Base-by-base conservation (phyloP, 1,284 basidiomycete genomes). In the Coniophora puteana region DNA sequence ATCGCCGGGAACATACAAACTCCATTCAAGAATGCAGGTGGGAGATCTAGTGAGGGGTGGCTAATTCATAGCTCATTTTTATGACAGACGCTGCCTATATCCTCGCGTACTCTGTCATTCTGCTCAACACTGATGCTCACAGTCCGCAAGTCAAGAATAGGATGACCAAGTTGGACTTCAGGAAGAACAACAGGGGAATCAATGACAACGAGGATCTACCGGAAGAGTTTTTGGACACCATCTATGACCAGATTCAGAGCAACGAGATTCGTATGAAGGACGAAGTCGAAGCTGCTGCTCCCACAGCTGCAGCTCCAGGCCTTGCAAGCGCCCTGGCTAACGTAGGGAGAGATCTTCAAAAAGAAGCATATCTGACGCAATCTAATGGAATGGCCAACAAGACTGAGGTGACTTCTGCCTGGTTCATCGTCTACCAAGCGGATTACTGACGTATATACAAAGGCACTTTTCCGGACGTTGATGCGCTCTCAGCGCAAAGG, bases 221-320 rank as follows among this genome's bases (percentile, higher is more conserved):
- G 0, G 92, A 95, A 53, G 89, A 94, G 18, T 69, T 88, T 34
- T 62, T 97, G 26, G 72, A 68, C 5, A 68, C 66, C 21, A 88
- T 96, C 47, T 98, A 79, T 61, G 91, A 97, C 52, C 90, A 95
- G 35, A 97, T 98, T 51, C 77, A 82, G 39, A 73, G 64, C 32
- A 93, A 96, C 54, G 94, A 98, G 64, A 97, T 98, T 55, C 78
- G 89, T 52, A 96, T 98, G 93, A 96, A 96, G 68, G 94, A 97
- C 55, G 93, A 98, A 65, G 69, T 93, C 21, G 92, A 93, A 51
- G 68, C 78, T 26, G 66, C 66, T 10, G 53, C 74, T 12, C 60
- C 61, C 21, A 65, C 74, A 6, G 58, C 71, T 1, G 60, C 80
- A 27, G 75, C 78, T 8, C 78, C 84, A 24, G 92, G 93, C 10